phyloP scores from a whole-genome alignment of 148 eudicot genomes.

The Mesembryanthemum crystallinum region DNA sequence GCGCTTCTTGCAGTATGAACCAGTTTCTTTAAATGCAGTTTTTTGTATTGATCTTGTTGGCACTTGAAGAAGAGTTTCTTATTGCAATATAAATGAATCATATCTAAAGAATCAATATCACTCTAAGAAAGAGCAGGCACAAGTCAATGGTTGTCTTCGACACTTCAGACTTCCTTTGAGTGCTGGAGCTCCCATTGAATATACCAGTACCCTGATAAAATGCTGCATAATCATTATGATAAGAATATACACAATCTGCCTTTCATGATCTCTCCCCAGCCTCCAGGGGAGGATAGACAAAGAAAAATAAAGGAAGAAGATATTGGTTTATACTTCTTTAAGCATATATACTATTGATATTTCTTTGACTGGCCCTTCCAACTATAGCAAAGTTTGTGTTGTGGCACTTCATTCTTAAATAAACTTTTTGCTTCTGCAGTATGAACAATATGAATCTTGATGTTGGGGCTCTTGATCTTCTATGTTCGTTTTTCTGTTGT shows the following conservation, averaged over 20 bases:
- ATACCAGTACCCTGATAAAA: background rate
- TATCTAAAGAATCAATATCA: background rate
- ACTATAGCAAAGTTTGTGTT: too few species aligned
- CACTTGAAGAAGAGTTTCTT: background rate
- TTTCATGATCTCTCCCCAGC: background rate
- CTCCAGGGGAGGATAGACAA: background rate
- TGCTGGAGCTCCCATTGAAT: background rate
- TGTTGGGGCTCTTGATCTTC: background rate
- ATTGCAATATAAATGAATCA: background rate
- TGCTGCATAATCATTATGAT: background rate
- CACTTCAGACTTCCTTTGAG: background rate
- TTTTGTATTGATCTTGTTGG: background rate
- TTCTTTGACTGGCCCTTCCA: too few species aligned
- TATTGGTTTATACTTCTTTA: too few species aligned
- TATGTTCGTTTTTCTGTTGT: slow-evolving; percentile 2
- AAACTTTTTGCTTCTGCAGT: background rate
- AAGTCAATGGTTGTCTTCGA: background rate
- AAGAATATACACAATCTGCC: background rate
- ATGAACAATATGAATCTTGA: background rate
- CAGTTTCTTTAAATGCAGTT: slow-evolving; percentile 8
- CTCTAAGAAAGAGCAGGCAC: background rate
- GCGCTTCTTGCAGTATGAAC: slow-evolving; percentile 70
- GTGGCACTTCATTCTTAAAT: background rate
- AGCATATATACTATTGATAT: too few species aligned
- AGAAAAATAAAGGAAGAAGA: background rate